A percentile compares a stretch with the other conserved stretches of the same genome.
These are phyloP conservation scores for Scytalidium lignicola DNA, from an alignment of 2,329 filamentous ascomycete species.

Conservation along the genomic window DNA sequence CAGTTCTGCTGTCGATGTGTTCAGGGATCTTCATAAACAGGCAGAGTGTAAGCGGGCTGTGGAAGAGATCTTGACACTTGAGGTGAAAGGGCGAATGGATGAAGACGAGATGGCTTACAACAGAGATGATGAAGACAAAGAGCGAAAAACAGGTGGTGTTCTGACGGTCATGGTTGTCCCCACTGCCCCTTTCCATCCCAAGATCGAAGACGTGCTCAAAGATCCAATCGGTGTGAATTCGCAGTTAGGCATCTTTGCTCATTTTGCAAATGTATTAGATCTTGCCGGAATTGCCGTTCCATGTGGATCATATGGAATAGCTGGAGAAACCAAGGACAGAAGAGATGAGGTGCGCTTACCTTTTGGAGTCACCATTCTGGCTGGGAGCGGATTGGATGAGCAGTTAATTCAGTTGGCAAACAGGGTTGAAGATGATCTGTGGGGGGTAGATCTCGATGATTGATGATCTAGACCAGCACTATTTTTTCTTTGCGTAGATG, in stretches of 20 bases:
- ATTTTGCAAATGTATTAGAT: slow-evolving; percentile 52
- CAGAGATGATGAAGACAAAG: slow-evolving; percentile 28
- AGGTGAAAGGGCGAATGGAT: slow-evolving; percentile 8
- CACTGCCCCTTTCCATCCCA: slow-evolving; percentile 42
- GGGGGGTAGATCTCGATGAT: slow-evolving; percentile 10
- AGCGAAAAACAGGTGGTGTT: slow-evolving; percentile 15
- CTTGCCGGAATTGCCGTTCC: slow-evolving; percentile 36
- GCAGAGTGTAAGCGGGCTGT: slow-evolving; percentile 36
- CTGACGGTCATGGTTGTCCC: slow-evolving; percentile 42
- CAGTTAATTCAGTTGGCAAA: slow-evolving; percentile 31
- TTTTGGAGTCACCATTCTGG: slow-evolving; percentile 40
- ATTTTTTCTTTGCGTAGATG: no score
- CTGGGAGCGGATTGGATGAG: slow-evolving; percentile 34
- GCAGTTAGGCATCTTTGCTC: slow-evolving; percentile 43
- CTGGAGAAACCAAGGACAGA: slow-evolving; percentile 5
- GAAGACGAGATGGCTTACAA: slow-evolving; percentile 26
- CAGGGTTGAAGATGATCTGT: slow-evolving; percentile 20
- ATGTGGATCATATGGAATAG: slow-evolving; percentile 18
- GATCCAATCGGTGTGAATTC: slow-evolving; percentile 46
- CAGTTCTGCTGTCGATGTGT: slow-evolving; percentile 41
- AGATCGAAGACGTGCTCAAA: slow-evolving; percentile 41
- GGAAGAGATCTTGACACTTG: slow-evolving; percentile 32
- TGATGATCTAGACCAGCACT: neutral
- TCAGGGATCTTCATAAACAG: slow-evolving; percentile 41
- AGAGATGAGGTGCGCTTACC: slow-evolving; percentile 26